Evolutionary conservation across 2,329 filamentous ascomycete species (phyloP), one percentile per base, ranked within the genome.

Genomic region (Pyrenophora tritici-repentis): DNA sequence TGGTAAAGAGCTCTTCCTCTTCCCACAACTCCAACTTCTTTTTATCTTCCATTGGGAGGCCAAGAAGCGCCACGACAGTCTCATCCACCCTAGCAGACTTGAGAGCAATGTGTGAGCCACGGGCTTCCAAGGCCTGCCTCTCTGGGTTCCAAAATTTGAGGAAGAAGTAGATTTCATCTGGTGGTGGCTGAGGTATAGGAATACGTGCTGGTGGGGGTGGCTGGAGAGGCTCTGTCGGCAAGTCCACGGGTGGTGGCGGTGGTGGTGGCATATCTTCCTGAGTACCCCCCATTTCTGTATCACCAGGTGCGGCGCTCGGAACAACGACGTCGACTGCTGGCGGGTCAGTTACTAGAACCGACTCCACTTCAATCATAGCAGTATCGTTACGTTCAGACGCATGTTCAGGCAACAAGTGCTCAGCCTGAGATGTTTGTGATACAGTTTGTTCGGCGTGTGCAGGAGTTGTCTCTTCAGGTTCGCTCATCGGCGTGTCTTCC

Each of bases 11-110:
- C 13, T 70, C 65, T 20, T 81, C 77, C 12, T 78, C 73, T 50
- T 84, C 79, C 56, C 80, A 83, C 5, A 79, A 59, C 51, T 84
- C 80, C 37, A 84, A 67, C 55, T 68, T 70, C 42, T 67, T 65
- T 58, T 72, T 69, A 32, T 68, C 61, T 42, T 74, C 68, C 12
- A 59, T 42, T 9, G 67, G 60, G 6, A 72, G 44, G 2, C 60
- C 59, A 4, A 75, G 62, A 7, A 70, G 45, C 14, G 63, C 60
- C 5, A 63, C 53, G 5, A 75, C 53, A 2, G 67, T 72, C 26
- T 62, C 61, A 32, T 75, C 72, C 6, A 76, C 62, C 37, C 68
- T 66, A 12, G 66, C 68, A 14, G 63, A 64, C 40, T 65, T 69
- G 6, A 61, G 59, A 10, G 58, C 66, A 12, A 73, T 55, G 42